A percentile compares a stretch with the other conserved stretches of the same genome.
Evolutionary conservation across 2,329 filamentous ascomycete genomes (phyloP).

Genomic region (Diaporthe citriasiana): DNA sequence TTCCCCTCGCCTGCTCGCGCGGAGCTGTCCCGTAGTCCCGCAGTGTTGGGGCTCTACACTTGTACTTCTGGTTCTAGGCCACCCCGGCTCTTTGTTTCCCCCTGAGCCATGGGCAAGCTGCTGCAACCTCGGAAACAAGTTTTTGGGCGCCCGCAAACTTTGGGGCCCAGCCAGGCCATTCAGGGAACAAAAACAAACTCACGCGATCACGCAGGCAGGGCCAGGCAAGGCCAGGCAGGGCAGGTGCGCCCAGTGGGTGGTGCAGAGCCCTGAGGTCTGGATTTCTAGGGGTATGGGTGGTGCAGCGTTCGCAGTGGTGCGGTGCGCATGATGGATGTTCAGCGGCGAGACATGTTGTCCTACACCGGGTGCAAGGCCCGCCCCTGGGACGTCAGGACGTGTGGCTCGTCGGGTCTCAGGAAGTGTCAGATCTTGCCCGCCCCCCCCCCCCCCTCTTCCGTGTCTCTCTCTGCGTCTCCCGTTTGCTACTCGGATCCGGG

Average conservation of each 20-base stretch:
- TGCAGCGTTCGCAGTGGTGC: not conserved
- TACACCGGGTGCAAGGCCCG: constrained; percentile 3
- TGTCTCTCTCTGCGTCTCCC: not conserved
- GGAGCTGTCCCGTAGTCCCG: not conserved
- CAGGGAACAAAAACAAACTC: not conserved
- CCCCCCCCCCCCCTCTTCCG: too few relatives aligned
- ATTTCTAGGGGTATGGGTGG: not conserved
- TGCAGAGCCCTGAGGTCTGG: not conserved
- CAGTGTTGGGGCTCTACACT: too few relatives aligned
- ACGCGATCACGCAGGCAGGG: not conserved
- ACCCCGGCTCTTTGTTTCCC: not conserved
- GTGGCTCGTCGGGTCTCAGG: constrained; percentile 21
- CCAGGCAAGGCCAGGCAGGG: too few relatives aligned
- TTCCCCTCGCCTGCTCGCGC: not conserved
- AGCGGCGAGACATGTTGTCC: constrained; percentile 20
- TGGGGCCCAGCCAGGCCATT: not conserved
- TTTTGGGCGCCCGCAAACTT: not conserved
- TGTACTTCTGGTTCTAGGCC: not conserved
- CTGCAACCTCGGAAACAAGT: constrained; percentile 21
- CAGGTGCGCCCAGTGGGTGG: too few relatives aligned
- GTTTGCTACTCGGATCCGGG: constrained; percentile 18
- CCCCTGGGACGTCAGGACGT: not conserved
- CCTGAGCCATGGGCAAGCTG: not conserved
- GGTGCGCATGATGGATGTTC: constrained; percentile 21
- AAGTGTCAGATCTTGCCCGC: not conserved